Base-by-base conservation (phyloP, 257 asterid genomes). In the Striga asiatica region DNA sequence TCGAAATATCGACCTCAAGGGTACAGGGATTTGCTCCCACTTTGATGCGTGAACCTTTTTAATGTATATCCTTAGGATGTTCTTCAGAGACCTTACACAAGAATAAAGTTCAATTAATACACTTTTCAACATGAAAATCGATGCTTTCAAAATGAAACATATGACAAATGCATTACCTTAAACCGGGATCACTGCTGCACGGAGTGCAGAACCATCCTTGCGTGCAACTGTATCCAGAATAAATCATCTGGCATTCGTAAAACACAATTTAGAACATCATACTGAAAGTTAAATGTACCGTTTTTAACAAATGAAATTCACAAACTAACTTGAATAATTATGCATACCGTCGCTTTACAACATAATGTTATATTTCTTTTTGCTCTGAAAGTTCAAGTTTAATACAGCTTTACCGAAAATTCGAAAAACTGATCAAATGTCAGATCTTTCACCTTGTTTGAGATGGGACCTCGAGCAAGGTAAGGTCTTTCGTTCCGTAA, bases 201-300 rank as follows among this genome's bases (percentile, higher is more conserved):
- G 97, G 97, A 23, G 97, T 81, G 74, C 84, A 85, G 79, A 89
- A 89, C 97, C 97, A 89, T 14, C 95, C 97, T 64, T 89, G 95
- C 60, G 65, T 74, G 87, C 95, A 89, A 76, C 93, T 85, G 74
- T 77, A 89, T 73, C 97, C 95, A 27, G 94, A 81, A 74, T 89
- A 89, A 61, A 89, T 85, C 54, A 89, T 64, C 97, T 89, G n/a
- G 78, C 71, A 71, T 52, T 19, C 22, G 58, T 58, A 66, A 48
- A 19, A 39, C 61, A 60, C 13, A 61, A n/a, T 32, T 55, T 62
- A 25, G 29, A 54, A 55, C 18, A 3, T 28, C 35, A 51, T 14
- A 41, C 17, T 17, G 13, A 46, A 61, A 42, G 22, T 32, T 21
- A 20, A 34, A 27, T 27, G 7, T 27, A 7, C 32, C 7, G 7